Conservation (phyloP, 2,329 filamentous ascomycete species). For the Stenocarpella maydis region DNA sequence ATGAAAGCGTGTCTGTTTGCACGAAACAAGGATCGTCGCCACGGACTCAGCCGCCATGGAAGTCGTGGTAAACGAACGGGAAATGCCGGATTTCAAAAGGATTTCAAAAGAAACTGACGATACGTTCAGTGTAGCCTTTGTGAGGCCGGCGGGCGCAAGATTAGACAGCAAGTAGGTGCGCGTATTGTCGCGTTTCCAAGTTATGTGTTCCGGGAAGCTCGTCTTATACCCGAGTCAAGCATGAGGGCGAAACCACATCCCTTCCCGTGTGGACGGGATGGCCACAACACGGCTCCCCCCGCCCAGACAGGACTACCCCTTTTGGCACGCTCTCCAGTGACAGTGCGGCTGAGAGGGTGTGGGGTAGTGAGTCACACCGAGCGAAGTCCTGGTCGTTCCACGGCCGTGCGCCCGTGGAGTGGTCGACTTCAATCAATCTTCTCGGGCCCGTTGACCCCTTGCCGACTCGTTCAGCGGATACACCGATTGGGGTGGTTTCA, state of each 20-base stretch:
- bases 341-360: neutral
- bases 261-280: neutral
- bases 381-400: neutral
- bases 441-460: neutral
- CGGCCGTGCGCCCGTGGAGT: neutral
- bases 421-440: neutral
- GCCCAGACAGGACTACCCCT: neutral
- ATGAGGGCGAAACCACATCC: too few relatives aligned
- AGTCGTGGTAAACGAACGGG: conserved; percentile 48
- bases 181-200: neutral
- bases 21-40: conserved; percentile 66
- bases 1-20: conserved; percentile 74
- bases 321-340: conserved; percentile 7
- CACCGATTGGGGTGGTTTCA: neutral
- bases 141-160: neutral
- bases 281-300: neutral
- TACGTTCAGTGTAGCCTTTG: neutral
- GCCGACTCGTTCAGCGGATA: neutral
- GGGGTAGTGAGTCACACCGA: conserved; percentile 25
- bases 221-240: neutral
- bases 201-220: neutral
- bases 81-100: neutral
- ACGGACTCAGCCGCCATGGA: conserved; percentile 60
- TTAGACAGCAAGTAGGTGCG: neutral
- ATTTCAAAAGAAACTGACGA: too few relatives aligned